Base-by-base conservation (phyloP, 164 flowering plant genomes). In the Annona cherimola region DNA sequence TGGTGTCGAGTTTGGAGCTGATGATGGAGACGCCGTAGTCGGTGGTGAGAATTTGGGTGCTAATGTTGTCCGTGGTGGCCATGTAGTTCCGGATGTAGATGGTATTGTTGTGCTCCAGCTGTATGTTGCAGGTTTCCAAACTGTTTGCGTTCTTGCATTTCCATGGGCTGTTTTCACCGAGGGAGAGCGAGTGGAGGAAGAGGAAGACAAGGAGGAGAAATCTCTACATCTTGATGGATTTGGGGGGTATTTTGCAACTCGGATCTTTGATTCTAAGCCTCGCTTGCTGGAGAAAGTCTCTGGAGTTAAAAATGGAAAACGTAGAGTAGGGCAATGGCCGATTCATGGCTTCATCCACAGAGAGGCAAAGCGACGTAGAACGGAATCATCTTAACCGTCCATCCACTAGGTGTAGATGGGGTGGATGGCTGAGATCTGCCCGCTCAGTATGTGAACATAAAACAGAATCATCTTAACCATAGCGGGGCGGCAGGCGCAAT, bases 21-120 rank as follows among this genome's bases (percentile, higher is more conserved):
- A 77, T 66, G 9, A 74, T 65, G 4, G 93, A 88, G n/a, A 45
- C 35, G 12, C 93, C 99, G 60, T 71, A 91, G 18, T 88, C 89
- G 4, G 74, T 40, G 5, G 77, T 78, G 18, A 82, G 78, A 76
- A 92, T 83, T 72, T 87, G 90, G 1, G 66, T 74, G 72, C 92
- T 88, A 44, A 94, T 86, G 70, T 80, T 91, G 63, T 87, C 89
- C 97, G 91, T 92, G 7, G 88, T 76, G 5, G 82, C 75, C 3
- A 92, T 87, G 63, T 87, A 90, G 68, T 90, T 91, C 8, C 87
- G 88, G 14, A 89, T 91, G 61, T 66, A 89, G 45, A 78, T 26
- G 0, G 83, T 81, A 18, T 83, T 1, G 64, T 92, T 94, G 83
- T 89, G 80, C 84, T 88, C 93, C 1, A 4, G 74, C 63, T 74